Percentiles rank a stretch among this genome's conserved stretches.
phyloP scores from a whole-genome alignment of 345 rosid species.

The Gynandropsis gynandra region DNA sequence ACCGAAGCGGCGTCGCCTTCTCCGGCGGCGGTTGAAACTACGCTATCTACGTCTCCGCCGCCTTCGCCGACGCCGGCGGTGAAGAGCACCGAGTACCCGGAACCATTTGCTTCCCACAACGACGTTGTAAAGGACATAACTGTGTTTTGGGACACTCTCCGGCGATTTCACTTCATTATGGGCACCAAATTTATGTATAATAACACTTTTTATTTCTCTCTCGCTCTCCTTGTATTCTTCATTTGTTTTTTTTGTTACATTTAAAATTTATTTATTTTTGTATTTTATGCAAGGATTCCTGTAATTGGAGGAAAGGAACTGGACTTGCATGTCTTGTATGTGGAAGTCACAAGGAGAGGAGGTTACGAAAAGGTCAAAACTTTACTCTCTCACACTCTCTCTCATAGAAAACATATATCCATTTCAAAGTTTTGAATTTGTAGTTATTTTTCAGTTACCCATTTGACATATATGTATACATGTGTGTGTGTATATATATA shows the following conservation, averaged over 20 bases:
- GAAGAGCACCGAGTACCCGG: slow-evolving; percentile 47
- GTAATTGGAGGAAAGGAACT: slow-evolving; percentile 97
- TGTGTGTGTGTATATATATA: too few relatives aligned
- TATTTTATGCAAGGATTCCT: slow-evolving; percentile 58
- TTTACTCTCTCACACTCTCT: not conserved
- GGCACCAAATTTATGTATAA: slow-evolving; percentile 86
- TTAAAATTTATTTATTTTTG: not conserved
- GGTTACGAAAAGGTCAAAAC: slow-evolving; percentile 76
- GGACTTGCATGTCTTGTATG: slow-evolving; percentile 82
- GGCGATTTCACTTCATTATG: slow-evolving; percentile 76
- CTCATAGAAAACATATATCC: too few relatives aligned
- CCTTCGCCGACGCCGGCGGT: slow-evolving; percentile 20
- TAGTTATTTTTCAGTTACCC: too few relatives aligned
- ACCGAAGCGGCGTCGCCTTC: slow-evolving; percentile 17
- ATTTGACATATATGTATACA: too few relatives aligned
- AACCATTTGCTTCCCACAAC: slow-evolving; percentile 55
- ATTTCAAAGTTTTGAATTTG: too few relatives aligned
- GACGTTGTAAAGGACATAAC: slow-evolving; percentile 38
- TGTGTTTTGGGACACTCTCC: slow-evolving; percentile 79
- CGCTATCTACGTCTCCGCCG: slow-evolving; percentile 32
- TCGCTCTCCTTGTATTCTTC: not conserved
- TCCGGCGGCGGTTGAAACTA: too few relatives aligned
- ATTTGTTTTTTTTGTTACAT: not conserved
- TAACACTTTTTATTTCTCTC: not conserved
- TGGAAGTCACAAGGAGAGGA: slow-evolving; percentile 75